Evolutionary conservation across 129 eudicot genomes (phyloP).

Genomic region (Lactuca saligna): DNA sequence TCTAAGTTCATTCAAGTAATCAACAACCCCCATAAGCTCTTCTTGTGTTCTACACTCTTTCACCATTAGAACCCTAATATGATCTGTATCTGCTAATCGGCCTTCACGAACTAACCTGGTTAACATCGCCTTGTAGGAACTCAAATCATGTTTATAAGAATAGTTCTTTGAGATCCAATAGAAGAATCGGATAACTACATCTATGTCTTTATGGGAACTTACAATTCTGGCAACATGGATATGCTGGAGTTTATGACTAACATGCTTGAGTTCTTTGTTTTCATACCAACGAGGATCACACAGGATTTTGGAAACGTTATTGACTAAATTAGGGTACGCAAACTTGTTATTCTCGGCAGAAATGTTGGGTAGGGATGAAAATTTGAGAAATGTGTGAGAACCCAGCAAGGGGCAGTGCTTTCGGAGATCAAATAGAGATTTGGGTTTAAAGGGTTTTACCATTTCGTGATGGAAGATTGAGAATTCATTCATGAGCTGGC

Average conservation of each 20-base stretch:
- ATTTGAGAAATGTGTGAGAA: slow-evolving; percentile 29
- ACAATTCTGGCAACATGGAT: slow-evolving; percentile 59
- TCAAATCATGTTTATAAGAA: slow-evolving; percentile 63
- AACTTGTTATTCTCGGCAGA: slow-evolving; percentile 1
- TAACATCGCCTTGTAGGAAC: slow-evolving; percentile 57
- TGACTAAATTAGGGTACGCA: slow-evolving; percentile 35
- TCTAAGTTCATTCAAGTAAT: slow-evolving; percentile 47
- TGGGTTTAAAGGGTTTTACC: slow-evolving; percentile 59
- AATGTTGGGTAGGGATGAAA: slow-evolving; percentile 39
- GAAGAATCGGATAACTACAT: slow-evolving; percentile 56
- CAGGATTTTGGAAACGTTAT: slow-evolving; percentile 48
- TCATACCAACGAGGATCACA: slow-evolving; percentile 46
- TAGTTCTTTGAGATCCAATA: slow-evolving; percentile 58
- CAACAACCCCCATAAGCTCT: slow-evolving; percentile 53
- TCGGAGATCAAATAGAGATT: slow-evolving; percentile 16
- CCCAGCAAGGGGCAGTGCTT: slow-evolving; percentile 26
- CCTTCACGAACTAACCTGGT: slow-evolving; percentile 57
- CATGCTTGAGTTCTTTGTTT: slow-evolving; percentile 48
- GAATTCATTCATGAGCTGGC: slow-evolving; percentile 35
- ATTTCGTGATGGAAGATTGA: slow-evolving; percentile 39
- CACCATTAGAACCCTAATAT: slow-evolving; percentile 67
- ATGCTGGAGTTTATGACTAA: slow-evolving; percentile 46
- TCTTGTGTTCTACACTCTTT: slow-evolving; percentile 53
- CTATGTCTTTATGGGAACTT: slow-evolving; percentile 29
- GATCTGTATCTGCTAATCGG: slow-evolving; percentile 46